Base-by-base conservation (phyloP, 441 rosid species). In the Erysimum pusillum region DNA sequence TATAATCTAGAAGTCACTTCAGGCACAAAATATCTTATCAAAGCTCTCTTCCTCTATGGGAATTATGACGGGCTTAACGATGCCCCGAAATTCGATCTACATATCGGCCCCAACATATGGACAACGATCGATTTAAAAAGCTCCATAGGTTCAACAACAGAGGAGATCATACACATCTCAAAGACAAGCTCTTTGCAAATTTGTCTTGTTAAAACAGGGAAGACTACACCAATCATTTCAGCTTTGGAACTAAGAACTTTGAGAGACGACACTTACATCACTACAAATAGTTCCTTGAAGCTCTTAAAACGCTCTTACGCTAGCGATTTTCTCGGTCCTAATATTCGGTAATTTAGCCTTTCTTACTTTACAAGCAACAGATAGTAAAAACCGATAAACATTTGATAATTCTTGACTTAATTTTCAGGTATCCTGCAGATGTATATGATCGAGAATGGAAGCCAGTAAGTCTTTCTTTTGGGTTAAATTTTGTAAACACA, bases 171-270 rank as follows among this genome's bases (percentile, higher is more conserved):
- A 49, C 80, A 82, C 62, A 48, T 71, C 12, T 14, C 84, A 6
- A 31, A 17, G 5, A 28, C 69, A 41, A 71, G 67, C 20, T 45
- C 67, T 59, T 39, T 81, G 22, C 22, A 80, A 32, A 56, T 85
- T 38, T 87, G 86, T 67, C 84, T 82, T 14, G 82, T 76, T 17
- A 79, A 79, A 53, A 73, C 67, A 10, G 83, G 79, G 12, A 60
- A 61, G 17, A 63, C 77, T 25, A 73, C 76, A n/a, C 92, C 94
- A 28, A 63, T 84, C 48, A 84, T 88, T 52, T 87, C 95, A 12
- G 80, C 81, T 8, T 28, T 88, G 25, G 90, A 90, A 36, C 59
- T 83, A 4, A 82, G 91, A 75, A 81, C 62, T 38, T 42, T 90
- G 67, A 62, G 62, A 12, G 74, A 63, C 22, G 22, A 17, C 3